Percentiles rank a stretch among this genome's conserved stretches.
These are phyloP conservation scores for Magnusiomyces clavatus DNA, from an alignment of 1,139 yeast genomes.

Conservation along the genomic window DNA sequence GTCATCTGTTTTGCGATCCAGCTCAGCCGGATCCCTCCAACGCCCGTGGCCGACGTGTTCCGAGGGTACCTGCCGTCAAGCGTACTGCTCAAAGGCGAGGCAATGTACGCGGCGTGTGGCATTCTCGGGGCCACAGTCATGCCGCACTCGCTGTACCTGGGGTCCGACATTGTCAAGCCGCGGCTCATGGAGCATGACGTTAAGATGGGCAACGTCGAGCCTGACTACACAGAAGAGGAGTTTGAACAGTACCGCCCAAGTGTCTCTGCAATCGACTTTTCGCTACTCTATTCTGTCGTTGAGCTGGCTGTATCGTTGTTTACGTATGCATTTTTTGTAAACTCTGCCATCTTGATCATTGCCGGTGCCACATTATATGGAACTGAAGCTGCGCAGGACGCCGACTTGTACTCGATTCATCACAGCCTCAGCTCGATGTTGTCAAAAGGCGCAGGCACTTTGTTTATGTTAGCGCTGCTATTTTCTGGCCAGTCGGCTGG, in stretches of 20 bases:
- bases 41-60: slow-evolving; percentile 47
- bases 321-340: slow-evolving; percentile 77
- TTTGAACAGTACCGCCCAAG: slow-evolving; percentile 50
- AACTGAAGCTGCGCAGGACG: slow-evolving; percentile 66
- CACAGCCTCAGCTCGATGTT: slow-evolving; percentile 62
- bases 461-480: slow-evolving; percentile 84
- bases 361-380: slow-evolving; percentile 75
- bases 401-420: slow-evolving; percentile 83
- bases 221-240: slow-evolving; percentile 24
- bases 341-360: slow-evolving; percentile 74
- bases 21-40: slow-evolving; percentile 48
- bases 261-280: slow-evolving; percentile 58
- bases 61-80: slow-evolving; percentile 74
- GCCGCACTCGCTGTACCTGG: slow-evolving; percentile 93
- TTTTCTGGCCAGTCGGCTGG: slow-evolving; percentile 99
- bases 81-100: slow-evolving; percentile 67
- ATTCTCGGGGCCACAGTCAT: slow-evolving; percentile 94
- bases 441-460: slow-evolving; percentile 86
- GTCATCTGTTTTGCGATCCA: slow-evolving; percentile 81
- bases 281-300: slow-evolving; percentile 64
- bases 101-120: slow-evolving; percentile 80
- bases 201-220: slow-evolving; percentile 46
- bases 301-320: slow-evolving; percentile 70
- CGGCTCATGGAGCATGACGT: slow-evolving; percentile 76
- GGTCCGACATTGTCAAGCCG: slow-evolving; percentile 90